phyloP scores from a whole-genome alignment of 768 basidiomycete species.

The Baorangia bicolor region DNA sequence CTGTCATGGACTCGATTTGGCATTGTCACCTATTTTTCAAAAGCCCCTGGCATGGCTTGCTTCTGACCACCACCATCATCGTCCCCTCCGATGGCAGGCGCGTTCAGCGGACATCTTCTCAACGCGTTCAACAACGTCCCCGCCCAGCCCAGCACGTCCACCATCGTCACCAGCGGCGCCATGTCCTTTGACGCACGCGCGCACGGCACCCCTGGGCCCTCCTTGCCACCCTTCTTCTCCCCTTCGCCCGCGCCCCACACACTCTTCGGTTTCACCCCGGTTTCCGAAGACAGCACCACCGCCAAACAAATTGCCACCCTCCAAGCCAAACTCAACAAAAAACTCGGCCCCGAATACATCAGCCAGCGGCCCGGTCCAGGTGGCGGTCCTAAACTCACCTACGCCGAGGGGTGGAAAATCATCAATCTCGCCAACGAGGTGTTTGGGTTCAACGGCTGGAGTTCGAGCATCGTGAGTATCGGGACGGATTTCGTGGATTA shows the following conservation, averaged over 20 bases:
- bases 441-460: conserved; percentile 98
- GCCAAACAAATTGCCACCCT: conserved; percentile 58
- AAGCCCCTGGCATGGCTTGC: conserved; percentile 5
- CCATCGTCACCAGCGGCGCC: conserved; percentile 48
- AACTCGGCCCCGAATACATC: conserved; percentile 92
- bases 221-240: conserved; percentile 3
- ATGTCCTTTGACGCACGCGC: conserved; percentile 62
- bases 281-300: conserved; percentile 61
- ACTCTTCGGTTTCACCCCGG: conserved; percentile 2
- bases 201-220: conserved; percentile 41
- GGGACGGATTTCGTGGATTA: conserved; percentile 79
- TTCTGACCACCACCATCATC: conserved; percentile 14
- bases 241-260: not conserved
- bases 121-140: conserved; percentile 37
- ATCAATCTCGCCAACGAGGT: conserved; percentile 98
- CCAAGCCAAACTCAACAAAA: conserved; percentile 80
- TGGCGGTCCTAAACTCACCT: conserved; percentile 84
- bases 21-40: no score
- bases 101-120: conserved; percentile 59
- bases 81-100: conserved; percentile 49
- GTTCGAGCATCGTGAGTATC: conserved; percentile 71
- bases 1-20: not conserved
- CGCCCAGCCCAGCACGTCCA: conserved; percentile 24
- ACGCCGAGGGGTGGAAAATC: conserved; percentile 97
- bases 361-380: conserved; percentile 87